A percentile compares a stretch with the other conserved stretches of the same genome.
These are phyloP conservation scores for Colletotrichum sp. DNA, from an alignment of 2,329 filamentous ascomycete genomes.

Conservation along the genomic window DNA sequence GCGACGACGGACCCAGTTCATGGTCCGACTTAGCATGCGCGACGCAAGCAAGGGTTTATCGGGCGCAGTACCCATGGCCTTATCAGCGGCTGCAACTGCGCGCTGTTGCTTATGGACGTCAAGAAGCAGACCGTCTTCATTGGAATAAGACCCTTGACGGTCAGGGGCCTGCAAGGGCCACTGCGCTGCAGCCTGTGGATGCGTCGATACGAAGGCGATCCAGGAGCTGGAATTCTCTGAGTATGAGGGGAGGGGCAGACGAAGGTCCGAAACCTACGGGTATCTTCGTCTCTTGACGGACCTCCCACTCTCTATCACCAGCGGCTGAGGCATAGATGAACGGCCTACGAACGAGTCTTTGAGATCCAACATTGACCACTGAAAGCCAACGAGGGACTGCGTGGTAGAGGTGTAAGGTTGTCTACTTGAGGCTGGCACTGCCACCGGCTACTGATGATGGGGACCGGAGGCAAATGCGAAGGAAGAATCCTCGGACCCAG, in stretches of 20 bases:
- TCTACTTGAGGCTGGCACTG: not conserved
- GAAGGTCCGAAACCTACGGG: fast-evolving
- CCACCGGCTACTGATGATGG: not conserved
- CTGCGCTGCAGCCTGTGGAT: not conserved
- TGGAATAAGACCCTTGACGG: not conserved
- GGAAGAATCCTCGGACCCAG: fast-evolving
- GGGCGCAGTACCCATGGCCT: not conserved
- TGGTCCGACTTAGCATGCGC: not conserved
- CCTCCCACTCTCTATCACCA: not conserved
- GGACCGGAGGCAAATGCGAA: not conserved
- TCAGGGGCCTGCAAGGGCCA: not conserved
- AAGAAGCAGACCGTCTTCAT: not conserved
- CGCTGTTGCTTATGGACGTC: fast-evolving
- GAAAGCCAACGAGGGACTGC: not conserved
- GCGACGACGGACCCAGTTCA: fast-evolving
- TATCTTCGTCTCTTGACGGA: not conserved
- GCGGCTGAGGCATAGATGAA: not conserved
- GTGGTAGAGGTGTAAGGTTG: not conserved
- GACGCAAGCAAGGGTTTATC: fast-evolving
- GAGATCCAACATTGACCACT: not conserved
- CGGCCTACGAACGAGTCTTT: not conserved
- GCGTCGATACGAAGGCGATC: not conserved
- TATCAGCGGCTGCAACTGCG: not conserved
- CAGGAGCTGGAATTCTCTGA: fast-evolving
- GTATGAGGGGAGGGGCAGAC: not conserved